Conservation (phyloP, 495 filamentous ascomycete species). For the Terfezia boudieri region DNA sequence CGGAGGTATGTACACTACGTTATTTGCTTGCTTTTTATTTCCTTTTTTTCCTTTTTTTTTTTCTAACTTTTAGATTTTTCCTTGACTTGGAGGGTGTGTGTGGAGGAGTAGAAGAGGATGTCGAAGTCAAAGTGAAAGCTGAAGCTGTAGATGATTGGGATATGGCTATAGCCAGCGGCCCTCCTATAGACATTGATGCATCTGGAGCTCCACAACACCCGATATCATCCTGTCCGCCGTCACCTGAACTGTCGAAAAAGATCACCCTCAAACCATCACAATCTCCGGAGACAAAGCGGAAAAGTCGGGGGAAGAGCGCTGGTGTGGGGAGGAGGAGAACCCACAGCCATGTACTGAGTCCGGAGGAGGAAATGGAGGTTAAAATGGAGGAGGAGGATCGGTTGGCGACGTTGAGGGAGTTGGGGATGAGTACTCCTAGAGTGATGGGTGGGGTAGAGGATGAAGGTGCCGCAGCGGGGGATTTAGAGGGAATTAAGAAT, state of each 20-base stretch:
- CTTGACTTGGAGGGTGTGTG: constrained; percentile 17
- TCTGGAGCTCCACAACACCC: neutral
- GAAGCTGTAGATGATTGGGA: constrained; percentile 8
- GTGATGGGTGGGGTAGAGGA: neutral
- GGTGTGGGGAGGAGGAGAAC: neutral
- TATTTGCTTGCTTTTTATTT: constrained; percentile 11
- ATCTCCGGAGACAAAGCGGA: no score
- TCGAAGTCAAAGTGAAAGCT: constrained; percentile 13
- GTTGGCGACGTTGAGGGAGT: constrained; percentile 11
- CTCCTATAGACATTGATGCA: neutral
- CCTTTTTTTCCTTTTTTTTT: constrained; percentile 16
- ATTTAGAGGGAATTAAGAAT: constrained; percentile 8
- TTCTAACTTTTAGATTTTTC: constrained; percentile 6
- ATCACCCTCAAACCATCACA: neutral
- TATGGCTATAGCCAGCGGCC: neutral
- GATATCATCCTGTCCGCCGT: neutral
- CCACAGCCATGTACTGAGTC: constrained; percentile 1
- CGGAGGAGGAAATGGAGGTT: constrained; percentile 12
- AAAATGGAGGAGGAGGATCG: constrained; percentile 13
- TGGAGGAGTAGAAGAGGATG: constrained; percentile 14
- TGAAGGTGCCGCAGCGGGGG: constrained; percentile 5
- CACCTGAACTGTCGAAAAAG: constrained; percentile 1
- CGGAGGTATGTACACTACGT: neutral
- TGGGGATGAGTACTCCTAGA: constrained; percentile 5
- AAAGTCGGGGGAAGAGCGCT: no score